Conservation (phyloP, 2,329 filamentous ascomycete genomes). For the Colletotrichum filicis region DNA sequence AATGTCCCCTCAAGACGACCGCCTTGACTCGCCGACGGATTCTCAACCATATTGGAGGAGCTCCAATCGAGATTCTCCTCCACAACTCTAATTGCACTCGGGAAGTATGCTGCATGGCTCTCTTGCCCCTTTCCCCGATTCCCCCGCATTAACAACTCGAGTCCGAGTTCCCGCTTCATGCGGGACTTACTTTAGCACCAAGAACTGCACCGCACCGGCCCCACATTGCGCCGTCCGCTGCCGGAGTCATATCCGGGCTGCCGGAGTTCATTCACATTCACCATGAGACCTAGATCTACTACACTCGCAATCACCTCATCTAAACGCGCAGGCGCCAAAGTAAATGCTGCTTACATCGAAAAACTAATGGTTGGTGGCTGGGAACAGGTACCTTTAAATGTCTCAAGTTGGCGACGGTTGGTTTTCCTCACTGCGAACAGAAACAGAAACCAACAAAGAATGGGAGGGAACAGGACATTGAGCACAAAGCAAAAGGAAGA, state of each 20-base stretch:
- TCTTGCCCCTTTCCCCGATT: not conserved
- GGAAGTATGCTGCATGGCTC: not conserved
- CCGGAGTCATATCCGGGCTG: constrained; percentile 23
- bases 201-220: not conserved
- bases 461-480: not conserved
- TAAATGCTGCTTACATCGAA: not conserved
- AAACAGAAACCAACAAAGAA: not conserved
- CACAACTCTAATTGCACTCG: constrained; percentile 3
- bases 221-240: constrained; percentile 10
- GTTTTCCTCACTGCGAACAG: not conserved
- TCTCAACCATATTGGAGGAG: not conserved
- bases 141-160: not conserved
- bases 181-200: not conserved
- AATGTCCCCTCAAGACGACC: not conserved
- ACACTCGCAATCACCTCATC: not conserved
- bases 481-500: not conserved
- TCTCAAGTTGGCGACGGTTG: not conserved
- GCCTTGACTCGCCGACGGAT: constrained; percentile 11
- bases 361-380: not conserved
- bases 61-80: not conserved
- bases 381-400: no score
- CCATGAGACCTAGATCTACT: not conserved
- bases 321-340: not conserved
- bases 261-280: not conserved
- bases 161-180: not conserved